Conservation (phyloP, 495 filamentous ascomycete genomes). For the Hypoxylon subgilvum region DNA sequence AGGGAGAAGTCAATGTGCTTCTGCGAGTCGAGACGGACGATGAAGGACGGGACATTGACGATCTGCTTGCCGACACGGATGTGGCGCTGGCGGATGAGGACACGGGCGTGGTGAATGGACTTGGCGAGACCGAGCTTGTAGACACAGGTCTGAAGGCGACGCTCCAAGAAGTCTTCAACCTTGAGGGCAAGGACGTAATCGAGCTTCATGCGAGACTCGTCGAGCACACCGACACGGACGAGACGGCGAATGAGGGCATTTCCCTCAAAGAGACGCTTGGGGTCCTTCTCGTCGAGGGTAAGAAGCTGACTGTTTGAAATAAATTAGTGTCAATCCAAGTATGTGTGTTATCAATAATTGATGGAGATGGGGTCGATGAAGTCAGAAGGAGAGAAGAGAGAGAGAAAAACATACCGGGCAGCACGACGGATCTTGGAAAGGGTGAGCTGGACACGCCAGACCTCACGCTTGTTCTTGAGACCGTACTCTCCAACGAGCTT, state of each 20-base stretch:
- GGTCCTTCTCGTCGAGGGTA: slow-evolving; percentile 99
- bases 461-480: slow-evolving; percentile 99
- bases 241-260: slow-evolving; percentile 99
- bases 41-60: slow-evolving; percentile 98
- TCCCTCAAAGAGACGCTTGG: slow-evolving; percentile 99
- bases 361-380: neutral
- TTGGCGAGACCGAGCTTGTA: slow-evolving; percentile 99
- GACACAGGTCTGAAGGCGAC: slow-evolving; percentile 97
- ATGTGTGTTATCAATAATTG: slow-evolving; percentile 3
- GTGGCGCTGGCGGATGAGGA: slow-evolving; percentile 97
- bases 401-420: slow-evolving; percentile 77
- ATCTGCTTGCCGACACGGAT: slow-evolving; percentile 99
- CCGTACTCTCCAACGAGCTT: slow-evolving; percentile 99
- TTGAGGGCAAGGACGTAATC: slow-evolving; percentile 99
- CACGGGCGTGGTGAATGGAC: slow-evolving; percentile 99
- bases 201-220: slow-evolving; percentile 99
- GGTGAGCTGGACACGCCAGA: slow-evolving; percentile 98
- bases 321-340: slow-evolving; percentile 14
- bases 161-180: slow-evolving; percentile 99
- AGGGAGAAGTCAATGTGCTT: slow-evolving; percentile 99
- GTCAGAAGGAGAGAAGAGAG: neutral
- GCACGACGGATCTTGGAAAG: slow-evolving; percentile 99
- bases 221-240: slow-evolving; percentile 98
- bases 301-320: slow-evolving; percentile 88
- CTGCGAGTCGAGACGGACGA: slow-evolving; percentile 99